Evolutionary conservation across 345 rosid species (phyloP).

Genomic region (Linum trigynum): DNA sequence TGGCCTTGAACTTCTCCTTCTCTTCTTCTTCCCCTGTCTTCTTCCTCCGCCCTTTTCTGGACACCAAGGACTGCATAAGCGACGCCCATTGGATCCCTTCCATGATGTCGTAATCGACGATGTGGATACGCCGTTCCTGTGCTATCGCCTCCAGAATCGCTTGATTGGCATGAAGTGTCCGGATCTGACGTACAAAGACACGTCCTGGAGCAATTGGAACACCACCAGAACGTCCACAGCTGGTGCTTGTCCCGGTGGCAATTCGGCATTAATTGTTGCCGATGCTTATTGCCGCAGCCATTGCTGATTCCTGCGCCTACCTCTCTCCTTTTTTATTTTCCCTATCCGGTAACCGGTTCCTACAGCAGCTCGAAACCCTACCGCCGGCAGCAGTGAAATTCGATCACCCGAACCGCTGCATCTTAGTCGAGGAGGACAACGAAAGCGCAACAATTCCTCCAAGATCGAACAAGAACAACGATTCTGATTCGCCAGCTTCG

Average conservation of each 20-base stretch:
- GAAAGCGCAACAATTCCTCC: too few species aligned
- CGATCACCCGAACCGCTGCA: too few species aligned
- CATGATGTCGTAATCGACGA: conserved; percentile 80
- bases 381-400: too few species aligned
- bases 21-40: too few species aligned
- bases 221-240: conserved; percentile 57
- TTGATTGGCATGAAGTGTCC: conserved; percentile 92
- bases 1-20: too few species aligned
- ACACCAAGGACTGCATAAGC: conserved; percentile 71
- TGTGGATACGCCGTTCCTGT: conserved; percentile 53
- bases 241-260: conserved; percentile 25
- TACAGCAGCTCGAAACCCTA: too few species aligned
- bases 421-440: too few species aligned
- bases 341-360: too few species aligned
- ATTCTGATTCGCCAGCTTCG: too few species aligned
- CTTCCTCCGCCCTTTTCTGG: conserved; percentile 53
- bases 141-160: conserved; percentile 74
- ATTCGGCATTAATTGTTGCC: conserved; percentile 14
- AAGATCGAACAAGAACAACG: too few species aligned
- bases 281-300: conserved; percentile 13
- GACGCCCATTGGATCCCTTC: conserved; percentile 95
- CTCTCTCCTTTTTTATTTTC: too few species aligned
- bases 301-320: too few species aligned
- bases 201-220: conserved; percentile 69
- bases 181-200: conserved; percentile 79